These are phyloP conservation scores for Scolecobasidium constrictum DNA, from an alignment of 2,329 filamentous ascomycete species.

Conservation along the genomic window DNA sequence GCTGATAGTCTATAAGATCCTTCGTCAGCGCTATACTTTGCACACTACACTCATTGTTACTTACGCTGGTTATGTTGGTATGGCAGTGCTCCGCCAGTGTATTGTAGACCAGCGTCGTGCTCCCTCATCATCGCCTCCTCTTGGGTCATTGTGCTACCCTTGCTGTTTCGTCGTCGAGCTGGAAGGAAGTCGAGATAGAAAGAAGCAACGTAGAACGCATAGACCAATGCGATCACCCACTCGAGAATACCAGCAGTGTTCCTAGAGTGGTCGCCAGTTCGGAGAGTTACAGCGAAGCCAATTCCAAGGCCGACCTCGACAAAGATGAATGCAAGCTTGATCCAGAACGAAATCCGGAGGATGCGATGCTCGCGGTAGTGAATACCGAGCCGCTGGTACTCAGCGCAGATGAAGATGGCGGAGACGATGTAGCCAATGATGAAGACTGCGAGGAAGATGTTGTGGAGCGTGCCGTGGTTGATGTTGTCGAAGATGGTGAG, in stretches of 20 bases:
- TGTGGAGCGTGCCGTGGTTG: slow-evolving; percentile 56
- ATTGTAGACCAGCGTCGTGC: not conserved
- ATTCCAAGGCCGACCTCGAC: slow-evolving; percentile 64
- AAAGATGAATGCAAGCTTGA: slow-evolving; percentile 78
- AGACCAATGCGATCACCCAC: slow-evolving; percentile 70
- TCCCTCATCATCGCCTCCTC: slow-evolving; percentile 19
- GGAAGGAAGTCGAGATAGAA: slow-evolving; percentile 84
- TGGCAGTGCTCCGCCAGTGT: not conserved
- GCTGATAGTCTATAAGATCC: not conserved
- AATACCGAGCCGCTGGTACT: slow-evolving; percentile 77
- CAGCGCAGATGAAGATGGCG: slow-evolving; percentile 79
- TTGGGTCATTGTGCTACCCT: slow-evolving; percentile 15
- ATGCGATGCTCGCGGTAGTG: slow-evolving; percentile 66
- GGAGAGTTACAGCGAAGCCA: slow-evolving; percentile 51
- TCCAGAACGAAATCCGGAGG: slow-evolving; percentile 69
- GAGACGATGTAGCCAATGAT: slow-evolving; percentile 76
- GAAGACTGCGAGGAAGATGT: slow-evolving; percentile 71
- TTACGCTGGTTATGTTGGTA: not conserved
- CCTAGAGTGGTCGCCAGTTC: slow-evolving; percentile 36
- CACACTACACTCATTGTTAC: not conserved
- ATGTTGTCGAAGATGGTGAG: slow-evolving; percentile 78
- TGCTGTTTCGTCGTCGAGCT: slow-evolving; percentile 29
- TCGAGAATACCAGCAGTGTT: slow-evolving; percentile 71
- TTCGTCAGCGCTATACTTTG: not conserved
- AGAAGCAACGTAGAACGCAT: slow-evolving; percentile 76